Conservation (phyloP, 176 grass and related monocot species). For the Rhipidocladum racemiflorum region DNA sequence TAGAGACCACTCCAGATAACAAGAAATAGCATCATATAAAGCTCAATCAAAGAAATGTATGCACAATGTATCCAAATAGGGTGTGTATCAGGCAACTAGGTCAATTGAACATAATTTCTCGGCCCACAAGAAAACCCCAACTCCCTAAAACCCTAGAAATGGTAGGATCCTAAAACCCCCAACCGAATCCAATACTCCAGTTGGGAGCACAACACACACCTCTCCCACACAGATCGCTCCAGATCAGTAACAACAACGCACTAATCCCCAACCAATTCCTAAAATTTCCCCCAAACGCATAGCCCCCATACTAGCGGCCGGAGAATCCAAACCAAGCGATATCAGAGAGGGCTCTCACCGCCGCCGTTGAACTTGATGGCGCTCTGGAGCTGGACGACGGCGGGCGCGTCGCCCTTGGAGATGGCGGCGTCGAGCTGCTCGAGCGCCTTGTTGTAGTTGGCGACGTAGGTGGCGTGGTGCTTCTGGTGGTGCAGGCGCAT, state of each 20-base stretch:
- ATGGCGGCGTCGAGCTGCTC: constrained; percentile 84
- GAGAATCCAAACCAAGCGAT: not conserved
- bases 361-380: constrained; percentile 99
- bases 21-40: not conserved
- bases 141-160: not conserved
- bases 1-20: not conserved
- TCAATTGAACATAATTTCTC: not conserved
- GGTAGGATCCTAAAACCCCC: not conserved
- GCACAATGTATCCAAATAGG: not conserved
- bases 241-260: constrained; percentile 5
- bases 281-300: not conserved
- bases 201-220: not conserved
- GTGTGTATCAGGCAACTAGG: not conserved
- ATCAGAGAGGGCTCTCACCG: constrained; percentile 27
- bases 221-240: not conserved
- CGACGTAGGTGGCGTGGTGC: constrained; percentile 93
- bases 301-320: not conserved
- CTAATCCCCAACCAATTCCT: not conserved
- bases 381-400: constrained; percentile 75
- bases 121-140: not conserved
- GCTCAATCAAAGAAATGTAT: not conserved
- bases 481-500: constrained; percentile 97
- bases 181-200: not conserved
- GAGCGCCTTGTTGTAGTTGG: constrained; percentile 99
- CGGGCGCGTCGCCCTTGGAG: constrained; percentile 59